Conservation (phyloP, 306 rosid genomes). For the Echinosophora koreensis region DNA sequence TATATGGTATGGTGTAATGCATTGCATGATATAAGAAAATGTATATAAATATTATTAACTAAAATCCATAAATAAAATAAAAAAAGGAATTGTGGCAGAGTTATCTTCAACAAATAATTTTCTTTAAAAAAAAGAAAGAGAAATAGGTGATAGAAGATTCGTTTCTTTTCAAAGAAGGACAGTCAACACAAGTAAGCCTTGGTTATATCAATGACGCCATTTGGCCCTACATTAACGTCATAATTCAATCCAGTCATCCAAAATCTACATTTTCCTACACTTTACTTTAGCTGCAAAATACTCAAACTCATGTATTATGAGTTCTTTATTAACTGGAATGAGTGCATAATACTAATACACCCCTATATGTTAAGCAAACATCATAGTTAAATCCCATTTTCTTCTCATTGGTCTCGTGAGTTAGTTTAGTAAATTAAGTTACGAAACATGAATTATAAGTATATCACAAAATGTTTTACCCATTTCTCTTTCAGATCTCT, state of each 20-base stretch:
- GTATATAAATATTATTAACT: too few relatives aligned
- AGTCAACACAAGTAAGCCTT: constrained; percentile 11
- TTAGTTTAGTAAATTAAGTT: too few relatives aligned
- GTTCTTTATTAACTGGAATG: neutral
- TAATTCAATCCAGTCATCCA: constrained; percentile 15
- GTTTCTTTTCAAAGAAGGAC: constrained; percentile 20
- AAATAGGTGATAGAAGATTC: constrained; percentile 1
- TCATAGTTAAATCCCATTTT: neutral
- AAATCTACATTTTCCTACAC: constrained; percentile 24
- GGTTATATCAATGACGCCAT: constrained; percentile 21
- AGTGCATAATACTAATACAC: neutral
- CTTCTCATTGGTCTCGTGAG: too few relatives aligned
- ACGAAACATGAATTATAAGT: too few relatives aligned
- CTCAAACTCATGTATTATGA: neutral
- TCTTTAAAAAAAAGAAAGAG: neutral
- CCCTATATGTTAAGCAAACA: neutral
- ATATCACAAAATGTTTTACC: too few relatives aligned
- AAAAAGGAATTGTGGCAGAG: too few relatives aligned
- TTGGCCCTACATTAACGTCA: constrained; percentile 35
- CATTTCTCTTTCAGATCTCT: too few relatives aligned
- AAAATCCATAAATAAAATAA: too few relatives aligned
- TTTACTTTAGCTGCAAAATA: neutral
- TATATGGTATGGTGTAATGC: neutral
- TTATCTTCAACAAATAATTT: too few relatives aligned
- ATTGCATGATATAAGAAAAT: neutral